Percentiles rank a stretch among this genome's conserved stretches.
These are phyloP conservation scores for Ophiocordyceps sinensis DNA, from an alignment of 2,329 filamentous ascomycete genomes.

Conservation along the genomic window DNA sequence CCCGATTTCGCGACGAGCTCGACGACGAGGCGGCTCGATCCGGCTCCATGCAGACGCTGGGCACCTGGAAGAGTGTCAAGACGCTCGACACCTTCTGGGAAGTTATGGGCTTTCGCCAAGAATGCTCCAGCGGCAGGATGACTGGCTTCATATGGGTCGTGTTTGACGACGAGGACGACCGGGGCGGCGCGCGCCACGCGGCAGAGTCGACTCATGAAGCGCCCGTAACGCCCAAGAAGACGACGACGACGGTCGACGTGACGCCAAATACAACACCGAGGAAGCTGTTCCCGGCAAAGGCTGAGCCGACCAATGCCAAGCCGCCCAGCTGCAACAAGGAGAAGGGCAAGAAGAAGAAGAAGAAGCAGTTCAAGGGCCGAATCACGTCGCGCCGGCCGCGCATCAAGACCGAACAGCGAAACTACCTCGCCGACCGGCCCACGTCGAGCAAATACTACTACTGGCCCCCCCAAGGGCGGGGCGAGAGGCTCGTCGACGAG, in stretches of 20 bases:
- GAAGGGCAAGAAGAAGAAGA: constrained; percentile 11
- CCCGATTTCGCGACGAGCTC: constrained; percentile 74
- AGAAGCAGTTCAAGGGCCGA: constrained; percentile 37
- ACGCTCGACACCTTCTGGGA: constrained; percentile 95
- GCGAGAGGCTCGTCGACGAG: constrained; percentile 48
- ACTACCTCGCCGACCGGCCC: constrained; percentile 33
- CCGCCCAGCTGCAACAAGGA: constrained; percentile 1
- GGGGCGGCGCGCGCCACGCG: neutral
- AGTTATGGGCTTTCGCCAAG: constrained; percentile 91
- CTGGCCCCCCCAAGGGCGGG: constrained; percentile 49
- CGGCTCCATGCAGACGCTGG: constrained; percentile 36
- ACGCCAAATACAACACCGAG: constrained; percentile 19
- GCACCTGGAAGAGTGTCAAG: constrained; percentile 71
- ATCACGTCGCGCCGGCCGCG: constrained; percentile 51
- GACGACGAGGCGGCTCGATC: constrained; percentile 64
- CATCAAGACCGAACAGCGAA: constrained; percentile 44
- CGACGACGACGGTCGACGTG: constrained; percentile 7
- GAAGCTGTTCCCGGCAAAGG: constrained; percentile 14
- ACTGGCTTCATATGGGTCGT: constrained; percentile 95
- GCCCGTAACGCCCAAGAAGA: constrained; percentile 19
- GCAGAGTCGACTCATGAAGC: constrained; percentile 10
- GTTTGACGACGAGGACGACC: constrained; percentile 41
- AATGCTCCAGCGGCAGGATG: constrained; percentile 82
- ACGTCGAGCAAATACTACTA: constrained; percentile 45
- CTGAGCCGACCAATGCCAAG: neutral